phyloP scores from a whole-genome alignment of 108 stramenopile species.

The Chaetoceros tenuissimus region DNA sequence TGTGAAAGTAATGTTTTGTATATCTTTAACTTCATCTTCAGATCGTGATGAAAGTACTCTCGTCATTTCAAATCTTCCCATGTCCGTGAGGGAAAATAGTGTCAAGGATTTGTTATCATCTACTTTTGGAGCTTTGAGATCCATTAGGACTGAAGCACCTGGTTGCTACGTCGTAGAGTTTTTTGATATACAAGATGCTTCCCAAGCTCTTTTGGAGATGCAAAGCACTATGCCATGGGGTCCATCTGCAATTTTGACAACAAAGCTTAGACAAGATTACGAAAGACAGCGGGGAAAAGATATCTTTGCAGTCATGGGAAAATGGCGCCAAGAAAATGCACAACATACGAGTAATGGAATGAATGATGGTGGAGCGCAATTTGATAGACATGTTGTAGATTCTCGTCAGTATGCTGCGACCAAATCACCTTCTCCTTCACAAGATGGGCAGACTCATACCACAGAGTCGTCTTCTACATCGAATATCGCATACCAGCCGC shows the following conservation, averaged over 20 bases:
- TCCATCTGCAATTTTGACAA: conserved; percentile 46
- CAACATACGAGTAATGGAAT: neutral
- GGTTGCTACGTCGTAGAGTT: conserved; percentile 69
- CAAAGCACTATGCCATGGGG: conserved; percentile 80
- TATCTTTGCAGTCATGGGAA: conserved; percentile 56
- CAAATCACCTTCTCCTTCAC: conserved; percentile 1
- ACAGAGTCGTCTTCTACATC: neutral
- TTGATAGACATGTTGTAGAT: too few relatives aligned
- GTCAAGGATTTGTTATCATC: conserved; percentile 43
- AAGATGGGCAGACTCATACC: conserved; percentile 5
- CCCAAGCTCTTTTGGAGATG: conserved; percentile 74
- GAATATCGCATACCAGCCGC: neutral
- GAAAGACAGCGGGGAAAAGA: conserved; percentile 74
- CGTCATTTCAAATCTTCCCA: conserved; percentile 55
- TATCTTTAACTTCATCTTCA: conserved; percentile 74
- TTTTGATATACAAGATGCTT: conserved; percentile 83
- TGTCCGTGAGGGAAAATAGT: conserved; percentile 41
- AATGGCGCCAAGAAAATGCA: conserved; percentile 53
- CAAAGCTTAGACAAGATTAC: conserved; percentile 44
- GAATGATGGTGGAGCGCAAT: neutral
- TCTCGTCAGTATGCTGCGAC: conserved; percentile 5
- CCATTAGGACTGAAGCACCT: conserved; percentile 31
- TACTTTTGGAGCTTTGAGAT: conserved; percentile 70
- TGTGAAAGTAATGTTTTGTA: conserved; percentile 65
- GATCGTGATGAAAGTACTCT: conserved; percentile 74